Percentiles rank a stretch among this genome's conserved stretches.
phyloP scores from a whole-genome alignment of 2,329 filamentous ascomycete species.

The Cryphonectria naterciae region DNA sequence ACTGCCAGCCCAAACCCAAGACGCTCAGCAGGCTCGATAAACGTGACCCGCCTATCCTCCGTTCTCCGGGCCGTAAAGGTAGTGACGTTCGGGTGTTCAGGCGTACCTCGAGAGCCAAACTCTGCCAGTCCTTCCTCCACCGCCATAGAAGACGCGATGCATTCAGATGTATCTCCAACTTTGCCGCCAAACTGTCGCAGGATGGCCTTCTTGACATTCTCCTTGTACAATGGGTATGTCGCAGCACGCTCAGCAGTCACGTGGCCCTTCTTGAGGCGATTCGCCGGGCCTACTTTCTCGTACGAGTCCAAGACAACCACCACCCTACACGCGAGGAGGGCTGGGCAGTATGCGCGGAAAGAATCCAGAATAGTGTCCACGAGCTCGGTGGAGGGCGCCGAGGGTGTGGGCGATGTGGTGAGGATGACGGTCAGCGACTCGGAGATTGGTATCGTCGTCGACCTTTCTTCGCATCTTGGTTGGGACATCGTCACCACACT shows the following conservation, averaged over 20 bases:
- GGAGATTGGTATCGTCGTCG: slow-evolving; percentile 9
- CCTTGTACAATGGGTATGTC: slow-evolving; percentile 50
- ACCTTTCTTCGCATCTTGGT: slow-evolving; percentile 6
- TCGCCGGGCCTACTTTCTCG: slow-evolving; percentile 48
- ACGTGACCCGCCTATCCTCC: slow-evolving; percentile 44
- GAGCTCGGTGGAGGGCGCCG: slow-evolving; percentile 56
- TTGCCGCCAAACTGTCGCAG: slow-evolving; percentile 35
- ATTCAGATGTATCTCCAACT: background rate
- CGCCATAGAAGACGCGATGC: slow-evolving; percentile 10
- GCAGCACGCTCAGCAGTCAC: slow-evolving; percentile 51
- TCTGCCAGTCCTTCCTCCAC: slow-evolving; percentile 46
- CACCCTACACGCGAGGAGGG: slow-evolving; percentile 47
- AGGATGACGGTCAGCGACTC: slow-evolving; percentile 49
- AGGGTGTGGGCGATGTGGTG: slow-evolving; percentile 60
- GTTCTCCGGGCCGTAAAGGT: slow-evolving; percentile 42
- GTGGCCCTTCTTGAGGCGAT: slow-evolving; percentile 58
- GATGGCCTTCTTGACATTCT: slow-evolving; percentile 50
- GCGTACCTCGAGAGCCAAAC: slow-evolving; percentile 47
- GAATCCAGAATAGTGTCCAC: slow-evolving; percentile 51
- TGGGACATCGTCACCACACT: slow-evolving; percentile 10
- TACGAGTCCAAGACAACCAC: slow-evolving; percentile 58
- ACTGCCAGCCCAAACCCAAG: slow-evolving; percentile 59
- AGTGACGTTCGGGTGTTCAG: slow-evolving; percentile 42
- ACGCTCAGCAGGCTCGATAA: slow-evolving; percentile 51
- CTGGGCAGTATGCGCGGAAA: slow-evolving; percentile 47